Base-by-base conservation (phyloP, 345 rosid species). In the Clarkia xantiana region DNA sequence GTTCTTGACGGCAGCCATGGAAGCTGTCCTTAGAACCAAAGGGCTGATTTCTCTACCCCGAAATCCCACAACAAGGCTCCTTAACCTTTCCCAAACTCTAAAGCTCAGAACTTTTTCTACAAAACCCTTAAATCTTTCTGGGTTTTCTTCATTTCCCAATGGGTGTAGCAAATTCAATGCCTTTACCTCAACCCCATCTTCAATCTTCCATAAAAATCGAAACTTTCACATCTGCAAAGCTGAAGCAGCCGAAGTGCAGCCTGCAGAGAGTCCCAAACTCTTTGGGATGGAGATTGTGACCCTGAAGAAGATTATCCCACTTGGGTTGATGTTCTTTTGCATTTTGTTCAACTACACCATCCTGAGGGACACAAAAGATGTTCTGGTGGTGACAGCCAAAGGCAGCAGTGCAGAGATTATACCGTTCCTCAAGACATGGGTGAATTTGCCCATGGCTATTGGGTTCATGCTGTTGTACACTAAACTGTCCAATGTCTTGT, bases 391-490 rank as follows among this genome's bases (percentile, higher is more conserved):
- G 67, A 90, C 97, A 13, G 97, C 97, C 14, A 65, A 77, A 63
- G 97, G 97, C 44, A 90, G 97, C 45, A 79, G 94, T 51, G 97
- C 95, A 1, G 97, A 90, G 68, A 90, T 86, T 66, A 86, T 90
- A 14, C 97, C 95, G 0, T 90, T 90, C 53, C 54, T 90, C 59
- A 90, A 90, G 65, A 90, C 97, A 23, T 90, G 95, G 97, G 94
- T 90, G 20, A 90, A 90, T 75, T 75, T 90, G 64, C 97, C 95
- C 17, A 81, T 86, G 95, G 97, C 97, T 54, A 49, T 90, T 69
- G 97, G 97, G 40, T 90, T 90, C 68, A 90, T 90, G 97, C 42
- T 90, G 70, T 57, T 81, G 14, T 89, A 89, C 71, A 78, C 90
- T 10, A 79, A 80, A 42, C 67, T 89, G 59, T 62, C 97, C 22